Evolutionary conservation across 2,329 filamentous ascomycete species (phyloP).

Genomic region (Colletotrichum agaves): DNA sequence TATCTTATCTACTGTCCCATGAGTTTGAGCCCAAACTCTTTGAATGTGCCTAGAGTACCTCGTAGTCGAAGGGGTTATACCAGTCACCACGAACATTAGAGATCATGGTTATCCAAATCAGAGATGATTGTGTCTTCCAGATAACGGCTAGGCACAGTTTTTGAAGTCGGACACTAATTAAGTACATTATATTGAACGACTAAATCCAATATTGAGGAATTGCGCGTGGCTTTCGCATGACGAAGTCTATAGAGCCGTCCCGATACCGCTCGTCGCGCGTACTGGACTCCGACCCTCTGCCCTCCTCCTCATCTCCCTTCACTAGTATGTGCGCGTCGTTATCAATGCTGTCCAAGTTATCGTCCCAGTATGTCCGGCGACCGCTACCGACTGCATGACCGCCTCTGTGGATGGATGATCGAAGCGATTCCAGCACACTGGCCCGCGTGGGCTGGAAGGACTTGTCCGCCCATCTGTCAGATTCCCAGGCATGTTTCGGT

Average conservation of each 20-base stretch:
- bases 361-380: slow-evolving; percentile 27
- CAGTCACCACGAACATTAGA: too few species aligned
- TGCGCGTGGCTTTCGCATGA: not conserved
- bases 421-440: not conserved
- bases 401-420: slow-evolving; percentile 13
- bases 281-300: not conserved
- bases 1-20: too few species aligned
- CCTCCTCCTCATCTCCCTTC: not conserved
- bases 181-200: too few species aligned
- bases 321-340: not conserved
- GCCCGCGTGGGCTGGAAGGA: not conserved
- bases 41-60: too few species aligned
- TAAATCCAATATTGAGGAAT: slow-evolving; percentile 27
- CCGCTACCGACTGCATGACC: not conserved
- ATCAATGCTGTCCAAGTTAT: not conserved
- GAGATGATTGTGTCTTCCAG: too few species aligned
- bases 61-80: too few species aligned
- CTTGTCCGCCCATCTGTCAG: not conserved
- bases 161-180: not conserved
- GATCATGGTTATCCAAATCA: too few species aligned
- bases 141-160: not conserved
- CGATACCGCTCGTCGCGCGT: not conserved
- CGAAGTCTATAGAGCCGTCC: slow-evolving; percentile 5
- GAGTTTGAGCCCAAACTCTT: too few species aligned
- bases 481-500: not conserved